phyloP scores from a whole-genome alignment of 306 rosid species.

The Cucurbita maxima region DNA sequence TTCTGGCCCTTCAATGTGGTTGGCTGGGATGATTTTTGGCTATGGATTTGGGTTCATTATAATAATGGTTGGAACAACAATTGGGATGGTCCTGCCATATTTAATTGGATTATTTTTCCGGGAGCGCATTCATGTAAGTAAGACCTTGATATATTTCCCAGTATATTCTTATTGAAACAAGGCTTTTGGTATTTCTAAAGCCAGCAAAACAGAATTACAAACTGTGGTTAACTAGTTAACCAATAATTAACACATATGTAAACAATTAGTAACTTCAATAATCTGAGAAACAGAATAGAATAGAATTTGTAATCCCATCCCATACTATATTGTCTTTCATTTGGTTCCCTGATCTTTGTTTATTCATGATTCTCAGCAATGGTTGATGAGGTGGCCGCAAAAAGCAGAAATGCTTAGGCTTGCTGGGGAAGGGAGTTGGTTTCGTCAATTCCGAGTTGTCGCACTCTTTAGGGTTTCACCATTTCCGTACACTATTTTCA shows the following conservation, averaged over 20 bases:
- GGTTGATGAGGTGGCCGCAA: slow-evolving; percentile 87
- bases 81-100: slow-evolving; percentile 97
- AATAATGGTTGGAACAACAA: slow-evolving; percentile 91
- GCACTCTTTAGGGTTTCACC: slow-evolving; percentile 88
- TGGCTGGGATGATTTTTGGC: slow-evolving; percentile 98
- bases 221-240: background rate
- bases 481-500: slow-evolving; percentile 93
- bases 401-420: slow-evolving; percentile 82
- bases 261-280: background rate
- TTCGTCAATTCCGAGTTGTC: slow-evolving; percentile 82
- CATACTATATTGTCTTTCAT: background rate
- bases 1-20: slow-evolving; percentile 99
- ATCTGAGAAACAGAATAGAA: background rate
- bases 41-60: slow-evolving; percentile 85
- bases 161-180: background rate
- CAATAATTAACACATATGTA: background rate
- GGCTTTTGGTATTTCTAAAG: background rate
- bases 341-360: slow-evolving; percentile 4
- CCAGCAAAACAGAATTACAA: background rate
- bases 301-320: background rate
- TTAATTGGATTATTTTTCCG: slow-evolving; percentile 68
- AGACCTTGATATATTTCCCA: background rate
- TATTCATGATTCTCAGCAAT: slow-evolving; percentile 38
- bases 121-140: slow-evolving; percentile 79
- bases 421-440: slow-evolving; percentile 90